Conservation (phyloP, 345 rosid species). For the Aquilaria sinensis region DNA sequence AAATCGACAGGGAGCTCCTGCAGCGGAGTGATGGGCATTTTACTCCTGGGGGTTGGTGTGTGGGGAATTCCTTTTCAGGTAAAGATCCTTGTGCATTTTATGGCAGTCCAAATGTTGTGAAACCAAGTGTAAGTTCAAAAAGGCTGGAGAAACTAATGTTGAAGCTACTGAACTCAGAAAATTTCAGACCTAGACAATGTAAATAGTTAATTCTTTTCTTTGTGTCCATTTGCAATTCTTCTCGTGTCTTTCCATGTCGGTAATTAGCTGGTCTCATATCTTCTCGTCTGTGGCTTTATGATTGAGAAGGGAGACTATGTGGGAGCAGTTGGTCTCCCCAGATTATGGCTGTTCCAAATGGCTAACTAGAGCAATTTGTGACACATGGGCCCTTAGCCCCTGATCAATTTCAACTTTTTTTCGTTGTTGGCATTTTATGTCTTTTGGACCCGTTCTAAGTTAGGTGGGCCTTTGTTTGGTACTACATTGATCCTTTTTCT, state of each 20-base stretch:
- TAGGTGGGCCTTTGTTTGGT: no score
- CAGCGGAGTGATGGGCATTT: conserved; percentile 30
- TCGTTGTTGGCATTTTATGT: no score
- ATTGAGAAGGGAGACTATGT: no score
- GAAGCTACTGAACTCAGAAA: conserved; percentile 60
- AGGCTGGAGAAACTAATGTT: conserved; percentile 69
- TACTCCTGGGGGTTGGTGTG: conserved; percentile 60
- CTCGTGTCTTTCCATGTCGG: no score
- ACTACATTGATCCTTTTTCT: no score
- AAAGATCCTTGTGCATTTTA: conserved; percentile 43
- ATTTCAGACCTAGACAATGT: conserved; percentile 77
- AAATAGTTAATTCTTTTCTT: conserved; percentile 27
- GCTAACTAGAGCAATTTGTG: not conserved
- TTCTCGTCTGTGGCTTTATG: no score
- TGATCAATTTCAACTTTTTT: not conserved
- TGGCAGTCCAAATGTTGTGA: conserved; percentile 45
- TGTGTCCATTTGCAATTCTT: no score
- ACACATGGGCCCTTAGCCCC: not conserved
- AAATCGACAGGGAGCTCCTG: conserved; percentile 60
- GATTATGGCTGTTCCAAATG: no score
- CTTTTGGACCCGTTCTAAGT: no score
- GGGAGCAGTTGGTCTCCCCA: no score
- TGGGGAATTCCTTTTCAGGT: conserved; percentile 24
- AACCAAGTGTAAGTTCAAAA: conserved; percentile 52
- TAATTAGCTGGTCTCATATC: no score